These are phyloP conservation scores for Ganoderma leucocontextum DNA, from an alignment of 1,284 basidiomycete species.

Conservation along the genomic window DNA sequence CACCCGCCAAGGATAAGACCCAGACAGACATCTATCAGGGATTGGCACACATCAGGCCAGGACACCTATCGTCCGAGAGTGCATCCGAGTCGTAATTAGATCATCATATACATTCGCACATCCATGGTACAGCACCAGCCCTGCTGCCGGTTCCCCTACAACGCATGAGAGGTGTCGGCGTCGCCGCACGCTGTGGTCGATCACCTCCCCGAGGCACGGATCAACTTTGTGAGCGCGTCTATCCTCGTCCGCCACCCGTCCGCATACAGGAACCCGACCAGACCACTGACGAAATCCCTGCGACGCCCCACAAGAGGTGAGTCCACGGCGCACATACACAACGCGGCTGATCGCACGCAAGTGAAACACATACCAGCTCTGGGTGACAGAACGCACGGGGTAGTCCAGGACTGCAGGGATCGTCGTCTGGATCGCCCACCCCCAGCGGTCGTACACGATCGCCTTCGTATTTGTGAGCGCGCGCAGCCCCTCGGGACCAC, in stretches of 20 bases:
- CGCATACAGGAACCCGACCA: conserved; percentile 80
- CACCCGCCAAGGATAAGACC: background rate
- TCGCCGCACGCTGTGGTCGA: background rate
- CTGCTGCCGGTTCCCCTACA: background rate
- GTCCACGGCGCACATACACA: conserved; percentile 22
- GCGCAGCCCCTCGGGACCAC: conserved; percentile 92
- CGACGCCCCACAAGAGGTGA: conserved; percentile 13
- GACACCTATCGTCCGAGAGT: background rate
- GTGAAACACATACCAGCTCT: conserved; percentile 77
- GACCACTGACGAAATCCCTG: conserved; percentile 83
- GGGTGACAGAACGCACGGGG: conserved; percentile 79
- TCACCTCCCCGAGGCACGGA: conserved; percentile 41
- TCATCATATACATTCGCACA: conserved; percentile 31
- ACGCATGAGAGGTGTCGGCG: background rate
- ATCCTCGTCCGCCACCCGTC: conserved; percentile 72
- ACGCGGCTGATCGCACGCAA: conserved; percentile 32
- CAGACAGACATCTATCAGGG: background rate
- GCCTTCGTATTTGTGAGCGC: conserved; percentile 89
- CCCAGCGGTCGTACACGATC: conserved; percentile 87
- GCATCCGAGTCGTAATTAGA: conserved; percentile 31
- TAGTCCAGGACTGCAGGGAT: conserved; percentile 92
- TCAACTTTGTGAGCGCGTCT: conserved; percentile 53
- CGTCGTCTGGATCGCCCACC: conserved; percentile 80
- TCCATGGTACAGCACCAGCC: conserved; percentile 12
- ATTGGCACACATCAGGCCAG: background rate